Conservation (phyloP, 441 rosid genomes). For the Viola pubescens region DNA sequence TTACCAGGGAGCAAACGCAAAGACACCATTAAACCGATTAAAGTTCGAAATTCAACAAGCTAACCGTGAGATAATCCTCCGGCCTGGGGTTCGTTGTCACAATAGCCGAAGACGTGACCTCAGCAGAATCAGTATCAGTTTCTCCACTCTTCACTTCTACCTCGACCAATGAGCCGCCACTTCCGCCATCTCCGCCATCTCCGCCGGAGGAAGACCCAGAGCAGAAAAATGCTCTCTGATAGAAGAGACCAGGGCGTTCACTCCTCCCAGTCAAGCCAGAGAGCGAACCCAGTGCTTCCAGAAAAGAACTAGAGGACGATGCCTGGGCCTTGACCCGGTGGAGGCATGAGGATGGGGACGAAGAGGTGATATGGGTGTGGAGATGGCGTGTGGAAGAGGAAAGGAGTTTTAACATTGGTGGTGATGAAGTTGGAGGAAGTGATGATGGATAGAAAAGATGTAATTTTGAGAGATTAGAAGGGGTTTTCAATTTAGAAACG, state of each 20-base stretch:
- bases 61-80: slow-evolving; percentile 85
- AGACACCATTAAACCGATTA: too few relatives aligned
- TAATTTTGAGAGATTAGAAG: slow-evolving; percentile 15
- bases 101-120: slow-evolving; percentile 55
- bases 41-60: slow-evolving; percentile 11
- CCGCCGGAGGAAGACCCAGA: slow-evolving; percentile 40
- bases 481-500: slow-evolving; percentile 10
- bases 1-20: too few relatives aligned
- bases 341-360: slow-evolving; percentile 14
- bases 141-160: slow-evolving; percentile 42
- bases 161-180: slow-evolving; percentile 24
- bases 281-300: slow-evolving; percentile 46
- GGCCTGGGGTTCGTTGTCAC: slow-evolving; percentile 68
- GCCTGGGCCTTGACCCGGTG: slow-evolving; percentile 30
- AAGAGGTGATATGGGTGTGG: slow-evolving; percentile 32
- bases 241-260: slow-evolving; percentile 12
- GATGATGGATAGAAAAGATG: slow-evolving; percentile 4
- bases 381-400: slow-evolving; percentile 44
- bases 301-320: slow-evolving; percentile 30
- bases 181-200: slow-evolving; percentile 12
- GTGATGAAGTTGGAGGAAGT: not conserved
- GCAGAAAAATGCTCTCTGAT: slow-evolving; percentile 63
- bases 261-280: slow-evolving; percentile 37
- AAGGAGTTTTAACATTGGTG: slow-evolving; percentile 77
- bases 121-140: slow-evolving; percentile 32